Evolutionary conservation across 2,329 filamentous ascomycete species (phyloP), one percentile per base, ranked within the genome.

Genomic region (Trichoderma afroharzianum): DNA sequence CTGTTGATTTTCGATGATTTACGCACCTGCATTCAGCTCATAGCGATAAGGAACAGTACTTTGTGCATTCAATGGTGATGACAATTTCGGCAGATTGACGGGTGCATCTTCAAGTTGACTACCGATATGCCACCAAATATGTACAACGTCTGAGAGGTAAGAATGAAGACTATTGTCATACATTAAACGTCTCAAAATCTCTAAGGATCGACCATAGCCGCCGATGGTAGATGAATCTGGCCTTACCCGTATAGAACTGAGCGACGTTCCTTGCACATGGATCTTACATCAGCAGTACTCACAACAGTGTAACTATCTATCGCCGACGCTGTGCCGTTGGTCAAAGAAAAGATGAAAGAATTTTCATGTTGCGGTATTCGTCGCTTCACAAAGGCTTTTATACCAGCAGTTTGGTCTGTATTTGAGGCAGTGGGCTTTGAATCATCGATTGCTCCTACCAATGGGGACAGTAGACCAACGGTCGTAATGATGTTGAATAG

Each of bases 351-450:
- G 15, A 63, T 43, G 26, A 75, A 75, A 43, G 63, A 30, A 33
- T 71, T 58, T 4, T 55, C 67, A 59, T 74, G 74, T 28, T 72
- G 47, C 24, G 73, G 74, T 28, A 75, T 55, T 47, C 73, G 68
- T 43, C 71, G 71, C 39, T 64, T 68, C 63, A 74, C 43, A 18
- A 75, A 69, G 15, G 67, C 66, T 9, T 71, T 58, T 30, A 75
- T 67, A 21, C 73, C 73, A 6, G 66, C 21, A 6, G 58, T 71
- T 14, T 12, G 55, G 3, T 6, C 18, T 14, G 9, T 33, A 11
- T 15, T 26, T 6, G 32, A 61, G 30, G n/a, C 28, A 12, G 5
- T 21, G n/a, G 30, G 6, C 57, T 21, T 18, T 8, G 8, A 21
- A 33, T 6, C 9, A 21, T 18, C 21, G 14, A 18, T 33, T 33